phyloP scores from a whole-genome alignment of 805 yeast genomes.

The Monosporozyma yasuniensis region DNA sequence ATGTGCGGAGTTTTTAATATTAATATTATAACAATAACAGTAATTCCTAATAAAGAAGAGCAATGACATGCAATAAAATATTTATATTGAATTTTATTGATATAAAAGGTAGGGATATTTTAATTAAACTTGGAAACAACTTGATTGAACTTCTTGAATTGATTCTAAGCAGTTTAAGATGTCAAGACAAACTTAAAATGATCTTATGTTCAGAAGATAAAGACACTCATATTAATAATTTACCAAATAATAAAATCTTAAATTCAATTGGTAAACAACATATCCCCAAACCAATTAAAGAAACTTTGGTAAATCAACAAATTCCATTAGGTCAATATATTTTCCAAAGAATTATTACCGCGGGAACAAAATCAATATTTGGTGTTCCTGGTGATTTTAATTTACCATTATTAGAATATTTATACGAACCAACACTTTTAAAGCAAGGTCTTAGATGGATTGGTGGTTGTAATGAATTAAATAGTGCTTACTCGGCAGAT shows the following conservation, averaged over 20 bases:
- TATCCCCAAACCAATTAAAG: background rate
- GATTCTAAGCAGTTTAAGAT: too few species aligned
- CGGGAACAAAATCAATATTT: slow-evolving; percentile 53
- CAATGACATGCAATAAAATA: too few species aligned
- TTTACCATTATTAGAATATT: slow-evolving; percentile 55
- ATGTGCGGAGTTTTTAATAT: too few species aligned
- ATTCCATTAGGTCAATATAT: slow-evolving; percentile 58
- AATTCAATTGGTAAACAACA: background rate
- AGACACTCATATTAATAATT: background rate
- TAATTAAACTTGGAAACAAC: too few species aligned
- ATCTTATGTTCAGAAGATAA: background rate
- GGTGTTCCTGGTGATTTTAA: slow-evolving; percentile 81
- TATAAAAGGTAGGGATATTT: too few species aligned
- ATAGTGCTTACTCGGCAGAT: slow-evolving; percentile 84
- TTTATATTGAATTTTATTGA: too few species aligned
- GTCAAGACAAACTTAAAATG: background rate
- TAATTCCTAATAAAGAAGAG: too few species aligned
- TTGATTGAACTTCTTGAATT: too few species aligned
- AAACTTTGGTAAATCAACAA: background rate
- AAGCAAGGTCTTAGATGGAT: slow-evolving; percentile 49
- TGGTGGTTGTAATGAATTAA: slow-evolving; percentile 82
- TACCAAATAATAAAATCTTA: background rate
- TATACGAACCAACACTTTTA: slow-evolving; percentile 34
- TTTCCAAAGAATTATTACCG: slow-evolving; percentile 45
- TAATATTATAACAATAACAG: too few species aligned